Conservation (phyloP, 169 alveolate species). For the Ichthyophthirius multifiliis region DNA sequence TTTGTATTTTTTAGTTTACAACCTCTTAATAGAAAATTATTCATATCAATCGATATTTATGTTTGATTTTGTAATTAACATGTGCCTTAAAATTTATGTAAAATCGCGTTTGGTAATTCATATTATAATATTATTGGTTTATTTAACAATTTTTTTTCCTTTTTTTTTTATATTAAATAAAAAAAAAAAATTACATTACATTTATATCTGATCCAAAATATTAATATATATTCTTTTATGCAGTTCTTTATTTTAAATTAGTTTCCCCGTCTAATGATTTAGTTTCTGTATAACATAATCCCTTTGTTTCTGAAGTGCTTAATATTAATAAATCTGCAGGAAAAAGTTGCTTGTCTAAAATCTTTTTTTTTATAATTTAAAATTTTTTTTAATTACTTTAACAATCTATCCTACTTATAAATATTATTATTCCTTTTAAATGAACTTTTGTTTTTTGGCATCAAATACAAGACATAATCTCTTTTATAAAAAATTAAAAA, state of each 20-base stretch:
- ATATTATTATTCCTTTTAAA: not conserved
- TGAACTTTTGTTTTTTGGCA: not conserved
- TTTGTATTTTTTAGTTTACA: conserved; percentile 72
- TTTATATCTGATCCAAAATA: conserved; percentile 1
- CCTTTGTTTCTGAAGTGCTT: conserved; percentile 60
- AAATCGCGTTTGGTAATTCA: conserved; percentile 28
- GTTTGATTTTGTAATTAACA: not conserved
- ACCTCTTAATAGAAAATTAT: conserved; percentile 69
- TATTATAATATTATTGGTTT: no score
- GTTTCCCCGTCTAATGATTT: conserved; percentile 79
- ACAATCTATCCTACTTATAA: conserved; percentile 11
- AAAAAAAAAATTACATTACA: no score
- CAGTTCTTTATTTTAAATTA: conserved; percentile 53
- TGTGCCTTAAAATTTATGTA: conserved; percentile 34
- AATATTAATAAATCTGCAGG: conserved; percentile 71
- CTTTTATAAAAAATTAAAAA: no score
- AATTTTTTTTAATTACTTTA: conserved; percentile 20
- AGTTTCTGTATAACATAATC: conserved; percentile 69
- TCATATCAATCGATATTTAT: conserved; percentile 39
- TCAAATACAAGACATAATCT: not conserved
- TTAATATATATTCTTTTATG: conserved; percentile 13
- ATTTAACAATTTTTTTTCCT: no score
- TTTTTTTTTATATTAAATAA: no score
- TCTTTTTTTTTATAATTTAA: no score
- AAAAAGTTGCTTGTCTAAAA: conserved; percentile 48